Evolutionary conservation across 2,329 filamentous ascomycete genomes (phyloP).

Genomic region (Penicillium polonicum): DNA sequence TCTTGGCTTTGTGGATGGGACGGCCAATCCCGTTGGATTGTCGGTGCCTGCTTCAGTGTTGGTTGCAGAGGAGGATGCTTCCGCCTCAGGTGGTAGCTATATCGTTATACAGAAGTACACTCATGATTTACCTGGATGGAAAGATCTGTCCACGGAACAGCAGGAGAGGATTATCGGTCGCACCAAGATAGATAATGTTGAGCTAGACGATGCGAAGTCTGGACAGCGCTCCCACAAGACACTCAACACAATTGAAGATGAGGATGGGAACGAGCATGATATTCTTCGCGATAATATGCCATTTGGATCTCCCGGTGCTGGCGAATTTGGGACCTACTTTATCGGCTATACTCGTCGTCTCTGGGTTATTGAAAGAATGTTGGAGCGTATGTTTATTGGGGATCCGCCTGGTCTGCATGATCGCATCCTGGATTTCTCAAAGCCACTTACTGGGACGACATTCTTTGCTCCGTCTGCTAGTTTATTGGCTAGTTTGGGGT

Average conservation of each 20-base stretch:
- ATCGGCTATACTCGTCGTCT: constrained; percentile 38
- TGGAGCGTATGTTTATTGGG: constrained; percentile 58
- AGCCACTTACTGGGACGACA: too few species aligned
- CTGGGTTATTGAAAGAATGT: constrained; percentile 59
- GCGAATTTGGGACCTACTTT: constrained; percentile 1
- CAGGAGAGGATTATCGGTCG: constrained; percentile 59
- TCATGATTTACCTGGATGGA: constrained; percentile 54
- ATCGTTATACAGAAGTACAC: constrained; percentile 61
- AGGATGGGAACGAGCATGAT: constrained; percentile 51
- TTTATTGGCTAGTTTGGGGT: too few species aligned
- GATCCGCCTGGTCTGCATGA: constrained; percentile 55
- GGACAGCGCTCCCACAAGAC: constrained; percentile 56
- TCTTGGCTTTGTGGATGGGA: constrained; percentile 61
- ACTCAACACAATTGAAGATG: constrained; percentile 55
- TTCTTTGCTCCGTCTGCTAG: too few species aligned
- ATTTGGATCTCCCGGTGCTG: constrained; percentile 53
- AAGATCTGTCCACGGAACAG: constrained; percentile 47
- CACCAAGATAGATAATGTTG: constrained; percentile 58
- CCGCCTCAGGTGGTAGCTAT: constrained; percentile 53
- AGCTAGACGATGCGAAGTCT: constrained; percentile 52
- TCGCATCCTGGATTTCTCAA: constrained; percentile 43
- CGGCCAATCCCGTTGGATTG: constrained; percentile 56
- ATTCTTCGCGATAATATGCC: constrained; percentile 63
- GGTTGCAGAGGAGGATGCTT: constrained; percentile 45
- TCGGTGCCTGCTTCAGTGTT: constrained; percentile 47